phyloP scores from a whole-genome alignment of 2,329 filamentous ascomycete species.

The Dactylellina leptospora region DNA sequence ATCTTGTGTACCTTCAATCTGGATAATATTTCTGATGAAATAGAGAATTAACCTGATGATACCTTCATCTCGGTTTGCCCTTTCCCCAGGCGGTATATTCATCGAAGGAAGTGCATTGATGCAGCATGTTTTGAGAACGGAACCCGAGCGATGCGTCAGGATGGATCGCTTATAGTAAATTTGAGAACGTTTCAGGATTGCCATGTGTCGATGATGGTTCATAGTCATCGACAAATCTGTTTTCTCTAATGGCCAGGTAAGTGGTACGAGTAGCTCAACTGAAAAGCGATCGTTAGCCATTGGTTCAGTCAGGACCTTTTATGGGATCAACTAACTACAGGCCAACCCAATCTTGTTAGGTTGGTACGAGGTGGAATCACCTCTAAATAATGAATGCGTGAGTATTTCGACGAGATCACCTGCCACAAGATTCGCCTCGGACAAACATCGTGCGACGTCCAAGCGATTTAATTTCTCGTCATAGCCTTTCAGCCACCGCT shows the following conservation, averaged over 20 bases:
- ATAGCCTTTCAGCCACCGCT: slow-evolving; percentile 93
- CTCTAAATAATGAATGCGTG: slow-evolving; percentile 61
- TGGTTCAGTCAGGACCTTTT: not conserved
- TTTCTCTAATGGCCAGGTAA: slow-evolving; percentile 92
- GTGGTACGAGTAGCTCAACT: slow-evolving; percentile 86
- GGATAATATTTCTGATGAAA: slow-evolving; percentile 85
- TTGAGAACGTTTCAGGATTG: slow-evolving; percentile 87
- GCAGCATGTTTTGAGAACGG: slow-evolving; percentile 81
- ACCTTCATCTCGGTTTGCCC: slow-evolving; percentile 81
- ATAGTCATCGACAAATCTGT: slow-evolving; percentile 82
- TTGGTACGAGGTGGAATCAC: slow-evolving; percentile 66
- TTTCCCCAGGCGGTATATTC: slow-evolving; percentile 77
- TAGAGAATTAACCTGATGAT: slow-evolving; percentile 91
- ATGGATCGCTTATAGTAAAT: slow-evolving; percentile 88
- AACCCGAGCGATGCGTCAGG: slow-evolving; percentile 80
- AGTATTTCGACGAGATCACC: slow-evolving; percentile 91
- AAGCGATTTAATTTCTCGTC: slow-evolving; percentile 92
- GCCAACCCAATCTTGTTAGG: slow-evolving; percentile 72
- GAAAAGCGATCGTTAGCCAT: slow-evolving; percentile 10
- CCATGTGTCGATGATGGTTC: slow-evolving; percentile 91
- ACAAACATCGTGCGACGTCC: slow-evolving; percentile 91
- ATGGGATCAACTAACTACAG: slow-evolving; percentile 66
- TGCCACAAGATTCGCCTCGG: slow-evolving; percentile 89
- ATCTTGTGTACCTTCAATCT: slow-evolving; percentile 78
- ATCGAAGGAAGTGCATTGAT: slow-evolving; percentile 85